Percentiles rank a stretch among this genome's conserved stretches.
Conservation (phyloP, 768 basidiomycete genomes). For the Cystobasidium tubakii region DNA sequence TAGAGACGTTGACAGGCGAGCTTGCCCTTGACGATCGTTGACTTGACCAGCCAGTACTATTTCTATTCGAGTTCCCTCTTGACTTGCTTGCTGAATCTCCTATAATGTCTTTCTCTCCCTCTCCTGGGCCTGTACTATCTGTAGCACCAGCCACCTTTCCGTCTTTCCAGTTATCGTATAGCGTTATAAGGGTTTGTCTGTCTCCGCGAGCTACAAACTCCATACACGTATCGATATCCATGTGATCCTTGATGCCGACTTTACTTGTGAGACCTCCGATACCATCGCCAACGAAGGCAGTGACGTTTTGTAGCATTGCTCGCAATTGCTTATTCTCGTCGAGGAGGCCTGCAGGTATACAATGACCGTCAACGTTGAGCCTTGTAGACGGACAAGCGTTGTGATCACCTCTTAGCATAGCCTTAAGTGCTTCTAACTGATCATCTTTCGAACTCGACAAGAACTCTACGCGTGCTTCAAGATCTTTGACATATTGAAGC, state of each 20-base stretch:
- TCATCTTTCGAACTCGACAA: constrained; percentile 25
- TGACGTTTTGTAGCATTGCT: constrained; percentile 7
- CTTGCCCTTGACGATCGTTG: not conserved
- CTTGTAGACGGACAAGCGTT: not conserved
- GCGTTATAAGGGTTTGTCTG: constrained; percentile 3
- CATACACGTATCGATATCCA: constrained; percentile 1
- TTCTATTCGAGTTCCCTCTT: not conserved
- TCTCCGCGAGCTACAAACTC: constrained; percentile 20
- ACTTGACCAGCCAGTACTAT: not conserved
- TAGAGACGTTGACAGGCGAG: not conserved
- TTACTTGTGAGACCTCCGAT: constrained; percentile 2
- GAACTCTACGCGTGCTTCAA: constrained; percentile 34
- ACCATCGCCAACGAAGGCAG: constrained; percentile 25
- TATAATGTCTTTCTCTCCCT: not conserved
- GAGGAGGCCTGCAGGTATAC: constrained; percentile 4
- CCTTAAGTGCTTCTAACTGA: constrained; percentile 28
- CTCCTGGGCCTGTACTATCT: not conserved
- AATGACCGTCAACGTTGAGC: not conserved
- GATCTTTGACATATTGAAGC: constrained; percentile 35
- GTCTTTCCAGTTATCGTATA: constrained; percentile 30
- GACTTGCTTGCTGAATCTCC: not conserved
- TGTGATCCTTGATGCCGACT: constrained; percentile 27
- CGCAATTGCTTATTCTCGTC: constrained; percentile 37
- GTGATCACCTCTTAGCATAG: constrained; percentile 11
- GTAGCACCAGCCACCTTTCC: not conserved